A percentile compares a stretch with the other conserved stretches of the same genome.
These are phyloP conservation scores for Aspergillus flavus DNA, from an alignment of 2,329 filamentous ascomycete genomes.

Conservation along the genomic window DNA sequence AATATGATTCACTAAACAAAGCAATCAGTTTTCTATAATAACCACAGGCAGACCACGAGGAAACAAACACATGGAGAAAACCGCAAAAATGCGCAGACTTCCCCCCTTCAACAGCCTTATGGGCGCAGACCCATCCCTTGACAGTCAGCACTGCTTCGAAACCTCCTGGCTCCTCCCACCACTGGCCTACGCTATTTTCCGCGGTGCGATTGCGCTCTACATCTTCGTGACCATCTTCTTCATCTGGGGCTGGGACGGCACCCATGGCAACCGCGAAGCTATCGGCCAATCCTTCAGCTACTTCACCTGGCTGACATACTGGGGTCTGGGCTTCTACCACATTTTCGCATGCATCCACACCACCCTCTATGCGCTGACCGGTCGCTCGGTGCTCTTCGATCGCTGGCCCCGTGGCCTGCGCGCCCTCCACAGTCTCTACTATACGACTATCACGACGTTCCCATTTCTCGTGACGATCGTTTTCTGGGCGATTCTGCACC, in stretches of 20 bases:
- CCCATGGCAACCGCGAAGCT: constrained; percentile 51
- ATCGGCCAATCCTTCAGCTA: constrained; percentile 69
- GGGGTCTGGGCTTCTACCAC: constrained; percentile 81
- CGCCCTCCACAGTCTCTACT: constrained; percentile 65
- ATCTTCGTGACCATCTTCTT: constrained; percentile 70
- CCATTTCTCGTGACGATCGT: constrained; percentile 72
- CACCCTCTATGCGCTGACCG: constrained; percentile 62
- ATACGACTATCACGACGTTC: constrained; percentile 64
- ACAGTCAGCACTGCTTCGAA: constrained; percentile 65
- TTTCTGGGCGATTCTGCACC: constrained; percentile 68
- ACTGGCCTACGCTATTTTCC: constrained; percentile 60
- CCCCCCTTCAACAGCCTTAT: constrained; percentile 28
- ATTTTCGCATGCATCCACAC: constrained; percentile 70
- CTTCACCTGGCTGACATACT: constrained; percentile 82
- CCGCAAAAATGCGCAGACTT: constrained; percentile 20
- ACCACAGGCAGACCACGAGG: neutral
- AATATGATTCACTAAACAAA: neutral
- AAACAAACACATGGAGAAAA: neutral
- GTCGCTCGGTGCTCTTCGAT: constrained; percentile 58
- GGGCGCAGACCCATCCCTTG: constrained; percentile 41
- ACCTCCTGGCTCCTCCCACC: constrained; percentile 82
- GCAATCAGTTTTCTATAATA: neutral
- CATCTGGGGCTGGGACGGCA: constrained; percentile 67
- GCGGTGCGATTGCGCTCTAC: constrained; percentile 57
- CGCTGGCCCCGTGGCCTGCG: constrained; percentile 64